A percentile compares a stretch with the other conserved stretches of the same genome.
Evolutionary conservation across 805 yeast species (phyloP).

Genomic region (Isabelozyma heimii): DNA sequence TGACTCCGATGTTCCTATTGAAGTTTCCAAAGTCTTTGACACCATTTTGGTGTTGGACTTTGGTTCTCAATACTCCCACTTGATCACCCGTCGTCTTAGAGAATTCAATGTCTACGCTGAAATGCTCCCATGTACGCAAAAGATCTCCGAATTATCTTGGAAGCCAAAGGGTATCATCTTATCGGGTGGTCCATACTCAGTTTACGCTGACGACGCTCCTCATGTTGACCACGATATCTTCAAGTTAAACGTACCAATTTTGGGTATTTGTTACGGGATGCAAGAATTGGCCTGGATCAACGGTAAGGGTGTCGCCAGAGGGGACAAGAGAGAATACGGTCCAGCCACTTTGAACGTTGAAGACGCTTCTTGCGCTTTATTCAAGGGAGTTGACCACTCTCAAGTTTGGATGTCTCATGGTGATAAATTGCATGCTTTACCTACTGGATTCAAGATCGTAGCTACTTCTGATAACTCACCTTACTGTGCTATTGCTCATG

Average conservation of each 20-base stretch:
- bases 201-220: slow-evolving; percentile 91
- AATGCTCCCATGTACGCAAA: slow-evolving; percentile 99
- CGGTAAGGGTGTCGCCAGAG: slow-evolving; percentile 90
- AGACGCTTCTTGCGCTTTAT: slow-evolving; percentile 66
- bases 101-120: slow-evolving; percentile 98
- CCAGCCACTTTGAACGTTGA: slow-evolving; percentile 84
- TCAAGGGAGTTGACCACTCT: slow-evolving; percentile 87
- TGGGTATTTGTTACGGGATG: slow-evolving; percentile 99
- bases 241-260: slow-evolving; percentile 85
- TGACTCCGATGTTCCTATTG: slow-evolving; percentile 38
- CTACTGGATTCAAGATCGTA: slow-evolving; percentile 82
- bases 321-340: slow-evolving; percentile 97
- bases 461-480: slow-evolving; percentile 96
- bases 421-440: slow-evolving; percentile 89
- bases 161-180: slow-evolving; percentile 94
- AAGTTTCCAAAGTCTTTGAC: slow-evolving; percentile 89
- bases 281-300: slow-evolving; percentile 98
- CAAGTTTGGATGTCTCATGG: slow-evolving; percentile 99
- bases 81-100: slow-evolving; percentile 95
- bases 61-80: slow-evolving; percentile 97
- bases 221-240: slow-evolving; percentile 95
- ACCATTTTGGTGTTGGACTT: slow-evolving; percentile 96
- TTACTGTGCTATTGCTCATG: slow-evolving; percentile 86
- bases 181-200: slow-evolving; percentile 98
- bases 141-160: slow-evolving; percentile 87